A percentile compares a stretch with the other conserved stretches of the same genome.
phyloP scores from a whole-genome alignment of 2,329 filamentous ascomycete genomes.

The Apiospora koreana region DNA sequence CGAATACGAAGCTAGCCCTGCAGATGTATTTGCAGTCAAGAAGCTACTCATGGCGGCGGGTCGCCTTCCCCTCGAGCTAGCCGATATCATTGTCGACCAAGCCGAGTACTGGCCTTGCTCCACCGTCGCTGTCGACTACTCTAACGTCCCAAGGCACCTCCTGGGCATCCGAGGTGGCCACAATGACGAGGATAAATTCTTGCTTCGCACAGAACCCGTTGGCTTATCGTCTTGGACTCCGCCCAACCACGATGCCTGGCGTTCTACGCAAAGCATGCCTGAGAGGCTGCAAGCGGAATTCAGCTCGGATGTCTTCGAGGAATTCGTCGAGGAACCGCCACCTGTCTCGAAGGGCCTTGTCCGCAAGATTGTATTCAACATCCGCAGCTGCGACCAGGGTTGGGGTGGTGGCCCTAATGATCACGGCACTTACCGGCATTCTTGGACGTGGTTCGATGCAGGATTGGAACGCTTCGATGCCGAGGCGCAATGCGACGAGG shows the following conservation, averaged over 20 bases:
- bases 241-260: conserved; percentile 24
- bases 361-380: conserved; percentile 62
- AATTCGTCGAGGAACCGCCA: conserved; percentile 41
- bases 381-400: conserved; percentile 60
- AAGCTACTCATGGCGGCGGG: conserved; percentile 45
- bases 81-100: conserved; percentile 57
- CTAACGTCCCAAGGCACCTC: conserved; percentile 10
- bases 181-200: conserved; percentile 37
- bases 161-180: conserved; percentile 22
- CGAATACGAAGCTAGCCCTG: conserved; percentile 22
- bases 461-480: conserved; percentile 58
- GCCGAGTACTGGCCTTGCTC: conserved; percentile 66
- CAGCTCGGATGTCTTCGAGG: conserved; percentile 32
- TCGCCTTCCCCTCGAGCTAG: conserved; percentile 54
- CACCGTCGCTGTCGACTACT: conserved; percentile 33
- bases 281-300: conserved; percentile 31
- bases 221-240: conserved; percentile 37
- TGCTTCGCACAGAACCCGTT: conserved; percentile 44
- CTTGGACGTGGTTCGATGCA: conserved; percentile 66
- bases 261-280: conserved; percentile 19
- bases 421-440: conserved; percentile 44
- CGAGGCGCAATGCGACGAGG: conserved; percentile 25
- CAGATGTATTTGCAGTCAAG: conserved; percentile 52
- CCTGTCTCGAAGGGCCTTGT: conserved; percentile 49
- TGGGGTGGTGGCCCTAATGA: conserved; percentile 41